phyloP scores from a whole-genome alignment of 1,139 yeast genomes.

The Saccharomyces hybrid region DNA sequence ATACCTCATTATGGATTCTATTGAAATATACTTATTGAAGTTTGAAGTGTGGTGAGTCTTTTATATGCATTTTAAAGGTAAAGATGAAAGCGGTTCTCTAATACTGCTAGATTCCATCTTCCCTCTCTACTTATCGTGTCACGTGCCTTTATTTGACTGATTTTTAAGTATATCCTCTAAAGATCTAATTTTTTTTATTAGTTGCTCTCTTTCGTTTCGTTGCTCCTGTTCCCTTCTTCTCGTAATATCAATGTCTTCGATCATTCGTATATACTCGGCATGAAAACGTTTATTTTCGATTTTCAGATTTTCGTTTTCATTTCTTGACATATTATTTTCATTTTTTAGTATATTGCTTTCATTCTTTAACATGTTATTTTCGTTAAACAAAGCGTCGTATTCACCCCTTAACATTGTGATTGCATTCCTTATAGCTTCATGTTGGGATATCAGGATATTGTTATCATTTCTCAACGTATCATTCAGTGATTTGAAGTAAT shows the following conservation, averaged over 20 bases:
- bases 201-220: neutral
- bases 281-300: neutral
- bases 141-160: neutral
- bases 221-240: neutral
- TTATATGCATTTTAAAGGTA: neutral
- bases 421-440: neutral
- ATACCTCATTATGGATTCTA: neutral
- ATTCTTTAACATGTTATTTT: conserved; percentile 7
- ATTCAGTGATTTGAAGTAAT: conserved; percentile 59
- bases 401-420: neutral
- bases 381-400: conserved; percentile 1
- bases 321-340: conserved; percentile 2
- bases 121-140: neutral
- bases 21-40: neutral
- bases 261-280: neutral
- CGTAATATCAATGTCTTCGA: neutral
- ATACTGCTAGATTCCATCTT: neutral
- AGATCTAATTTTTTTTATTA: neutral
- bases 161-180: neutral
- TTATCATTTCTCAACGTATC: conserved; percentile 40
- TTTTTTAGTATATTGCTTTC: conserved; percentile 9
- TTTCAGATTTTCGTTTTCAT: neutral
- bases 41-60: neutral
- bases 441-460: neutral
- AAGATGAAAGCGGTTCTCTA: neutral